Base-by-base conservation (phyloP, 352 stramenopile genomes). In the Globisporangium solare region DNA sequence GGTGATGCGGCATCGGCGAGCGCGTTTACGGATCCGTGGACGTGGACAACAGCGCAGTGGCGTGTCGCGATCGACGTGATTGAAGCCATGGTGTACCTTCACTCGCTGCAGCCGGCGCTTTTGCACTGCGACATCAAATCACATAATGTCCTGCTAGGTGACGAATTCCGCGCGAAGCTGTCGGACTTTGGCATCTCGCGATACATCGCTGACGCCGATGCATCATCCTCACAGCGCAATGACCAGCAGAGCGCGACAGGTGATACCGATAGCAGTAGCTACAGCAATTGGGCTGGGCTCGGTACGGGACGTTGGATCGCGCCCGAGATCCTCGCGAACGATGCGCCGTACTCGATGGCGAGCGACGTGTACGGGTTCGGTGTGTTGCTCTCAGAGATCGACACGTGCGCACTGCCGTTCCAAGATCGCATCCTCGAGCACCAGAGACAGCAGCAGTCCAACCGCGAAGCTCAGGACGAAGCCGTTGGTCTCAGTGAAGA, bases 61-160 rank as follows among this genome's bases (percentile, higher is more conserved):
- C 69, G 70, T 14, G 53, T 81, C 32, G 61, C 69, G 5, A 73
- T 81, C 47, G 69, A 81, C 37, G 64, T 81, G 13, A 74, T 76
- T 32, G 72, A 81, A 45, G 72, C 66, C 0, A 61, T 79, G 10
- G 73, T 79, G 58, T 79, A 79, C 41, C 46, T 82, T 8, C 73
- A 82, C 50, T 77, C 70, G 18, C 63, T 77, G 27, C 70, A 56
- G 32, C 73, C 73, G 5, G 56, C 52, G 24, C 45, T 82, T 3
- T 52, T 82, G 0, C 73, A 82, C 39, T 61, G 69, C 21, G 73
- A 79, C 43, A 20, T 82, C 0, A 79, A 79, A 52, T 71, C 67
- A 7, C 59, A 62, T 1, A 79, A 79, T 17, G 58, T 79, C 45
- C 61, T 82, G 24, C 41, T 82, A 22, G 62, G 60, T 27, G 66